Evolutionary conservation across 129 eudicot genomes (phyloP).

Genomic region (Lactuca sativa): DNA sequence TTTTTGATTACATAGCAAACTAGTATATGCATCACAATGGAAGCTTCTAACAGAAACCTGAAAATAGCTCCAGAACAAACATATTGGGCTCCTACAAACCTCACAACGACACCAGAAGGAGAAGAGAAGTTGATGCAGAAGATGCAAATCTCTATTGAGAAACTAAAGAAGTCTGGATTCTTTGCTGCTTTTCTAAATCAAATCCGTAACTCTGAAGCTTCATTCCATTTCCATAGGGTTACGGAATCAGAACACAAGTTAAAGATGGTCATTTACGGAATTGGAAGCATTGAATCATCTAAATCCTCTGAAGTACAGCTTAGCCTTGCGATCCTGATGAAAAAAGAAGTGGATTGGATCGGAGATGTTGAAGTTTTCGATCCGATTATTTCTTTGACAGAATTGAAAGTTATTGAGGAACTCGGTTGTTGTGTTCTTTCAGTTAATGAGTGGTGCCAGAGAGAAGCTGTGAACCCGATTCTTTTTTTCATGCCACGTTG

Average conservation of each 20-base stretch:
- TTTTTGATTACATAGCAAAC: not conserved
- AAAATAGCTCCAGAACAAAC: no score
- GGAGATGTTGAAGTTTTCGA: slow-evolving; percentile 35
- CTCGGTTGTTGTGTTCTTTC: slow-evolving; percentile 58
- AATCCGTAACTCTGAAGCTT: no score
- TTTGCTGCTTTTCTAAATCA: not conserved
- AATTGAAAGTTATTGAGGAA: slow-evolving; percentile 55
- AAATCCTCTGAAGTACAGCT: slow-evolving; percentile 48
- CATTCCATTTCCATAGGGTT: no score
- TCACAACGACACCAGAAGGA: no score
- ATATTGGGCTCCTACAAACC: no score
- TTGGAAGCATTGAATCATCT: slow-evolving; percentile 43
- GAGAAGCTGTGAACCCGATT: slow-evolving; percentile 47
- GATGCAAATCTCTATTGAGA: no score
- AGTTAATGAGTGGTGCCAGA: slow-evolving; percentile 55
- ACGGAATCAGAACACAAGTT: no score
- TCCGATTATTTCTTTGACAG: slow-evolving; percentile 41
- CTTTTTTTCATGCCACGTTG: slow-evolving; percentile 81
- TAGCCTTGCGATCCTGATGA: slow-evolving; percentile 56
- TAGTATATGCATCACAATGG: no score
- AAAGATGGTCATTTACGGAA: slow-evolving; percentile 63
- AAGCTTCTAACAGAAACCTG: no score
- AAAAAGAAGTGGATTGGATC: slow-evolving; percentile 52
- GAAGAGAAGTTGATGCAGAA: no score
- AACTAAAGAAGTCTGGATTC: no score